Evolutionary conservation across 352 stramenopile genomes (phyloP).

Genomic region (Phytopythium kandeliae): DNA sequence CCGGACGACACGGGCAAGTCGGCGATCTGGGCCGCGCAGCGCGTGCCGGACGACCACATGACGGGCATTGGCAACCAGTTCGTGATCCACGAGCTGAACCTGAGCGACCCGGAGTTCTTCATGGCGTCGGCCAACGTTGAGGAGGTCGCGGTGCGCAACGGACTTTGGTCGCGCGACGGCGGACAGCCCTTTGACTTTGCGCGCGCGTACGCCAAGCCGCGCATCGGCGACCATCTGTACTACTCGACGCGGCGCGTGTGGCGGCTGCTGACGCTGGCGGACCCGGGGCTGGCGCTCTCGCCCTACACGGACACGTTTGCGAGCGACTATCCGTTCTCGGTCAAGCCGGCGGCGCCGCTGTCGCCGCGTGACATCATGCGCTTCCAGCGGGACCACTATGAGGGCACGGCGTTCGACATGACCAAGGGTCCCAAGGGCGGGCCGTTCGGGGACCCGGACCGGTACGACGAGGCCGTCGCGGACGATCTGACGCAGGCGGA

Average conservation of each 20-base stretch:
- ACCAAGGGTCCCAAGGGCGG: conserved; percentile 68
- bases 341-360: conserved; percentile 48
- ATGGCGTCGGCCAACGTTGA: conserved; percentile 88
- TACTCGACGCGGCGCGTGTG: conserved; percentile 90
- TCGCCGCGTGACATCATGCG: conserved; percentile 85
- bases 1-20: conserved; percentile 89
- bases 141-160: conserved; percentile 79
- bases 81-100: conserved; percentile 87
- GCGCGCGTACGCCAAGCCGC: conserved; percentile 70
- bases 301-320: conserved; percentile 68
- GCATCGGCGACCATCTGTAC: conserved; percentile 47
- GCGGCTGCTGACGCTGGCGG: conserved; percentile 81
- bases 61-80: conserved; percentile 92
- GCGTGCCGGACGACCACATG: conserved; percentile 83
- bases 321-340: conserved; percentile 86
- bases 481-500: conserved; percentile 47
- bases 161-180: conserved; percentile 60
- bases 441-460: conserved; percentile 89
- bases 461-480: conserved; percentile 61
- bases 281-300: conserved; percentile 63
- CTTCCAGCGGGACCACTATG: conserved; percentile 92
- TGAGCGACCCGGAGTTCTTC: conserved; percentile 75
- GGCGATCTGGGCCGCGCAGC: conserved; percentile 93
- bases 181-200: conserved; percentile 87
- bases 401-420: conserved; percentile 90